Percentiles rank a stretch among this genome's conserved stretches.
Conservation (phyloP, 208 protist genomes). For the Wallacemonas sp. region DNA sequence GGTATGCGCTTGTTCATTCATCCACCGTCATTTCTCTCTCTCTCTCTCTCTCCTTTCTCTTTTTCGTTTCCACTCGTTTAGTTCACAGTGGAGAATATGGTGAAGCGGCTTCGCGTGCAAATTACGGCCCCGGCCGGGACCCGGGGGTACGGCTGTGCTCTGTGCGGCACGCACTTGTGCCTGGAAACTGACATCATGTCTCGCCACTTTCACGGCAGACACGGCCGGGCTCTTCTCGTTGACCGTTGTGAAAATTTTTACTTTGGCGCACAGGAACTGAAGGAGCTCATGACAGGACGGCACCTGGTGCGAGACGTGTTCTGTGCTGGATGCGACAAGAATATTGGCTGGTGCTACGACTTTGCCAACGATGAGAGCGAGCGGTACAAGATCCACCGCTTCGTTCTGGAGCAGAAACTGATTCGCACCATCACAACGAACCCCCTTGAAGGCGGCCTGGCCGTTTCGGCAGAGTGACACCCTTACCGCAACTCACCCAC, state of each 20-base stretch:
- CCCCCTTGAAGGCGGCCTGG: conserved; percentile 4
- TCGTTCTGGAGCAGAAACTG: conserved; percentile 71
- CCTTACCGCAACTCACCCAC: too few species aligned
- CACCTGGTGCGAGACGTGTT: conserved; percentile 83
- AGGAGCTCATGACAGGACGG: conserved; percentile 74
- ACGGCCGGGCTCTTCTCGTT: conserved; percentile 73
- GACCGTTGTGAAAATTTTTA: conserved; percentile 78
- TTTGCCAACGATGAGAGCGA: conserved; percentile 78
- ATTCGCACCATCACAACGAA: conserved; percentile 37
- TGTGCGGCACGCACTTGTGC: conserved; percentile 75
- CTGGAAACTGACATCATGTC: conserved; percentile 65
- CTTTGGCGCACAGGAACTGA: conserved; percentile 72
- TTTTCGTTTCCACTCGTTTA: conserved; percentile 14
- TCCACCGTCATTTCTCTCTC: background rate
- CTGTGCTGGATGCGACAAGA: conserved; percentile 70
- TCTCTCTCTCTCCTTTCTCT: conserved; percentile 11
- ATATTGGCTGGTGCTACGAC: conserved; percentile 85
- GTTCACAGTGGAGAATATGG: too few species aligned
- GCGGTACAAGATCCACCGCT: conserved; percentile 78
- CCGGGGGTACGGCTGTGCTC: conserved; percentile 67
- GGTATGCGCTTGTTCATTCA: too few species aligned
- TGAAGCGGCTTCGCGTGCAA: conserved; percentile 40
- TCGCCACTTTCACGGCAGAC: conserved; percentile 67
- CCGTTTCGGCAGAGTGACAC: background rate
- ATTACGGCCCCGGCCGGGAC: conserved; percentile 33